Percentiles rank a stretch among this genome's conserved stretches.
These are phyloP conservation scores for Aureobasidium leucospermi DNA, from an alignment of 2,329 filamentous ascomycete genomes.

Conservation along the genomic window DNA sequence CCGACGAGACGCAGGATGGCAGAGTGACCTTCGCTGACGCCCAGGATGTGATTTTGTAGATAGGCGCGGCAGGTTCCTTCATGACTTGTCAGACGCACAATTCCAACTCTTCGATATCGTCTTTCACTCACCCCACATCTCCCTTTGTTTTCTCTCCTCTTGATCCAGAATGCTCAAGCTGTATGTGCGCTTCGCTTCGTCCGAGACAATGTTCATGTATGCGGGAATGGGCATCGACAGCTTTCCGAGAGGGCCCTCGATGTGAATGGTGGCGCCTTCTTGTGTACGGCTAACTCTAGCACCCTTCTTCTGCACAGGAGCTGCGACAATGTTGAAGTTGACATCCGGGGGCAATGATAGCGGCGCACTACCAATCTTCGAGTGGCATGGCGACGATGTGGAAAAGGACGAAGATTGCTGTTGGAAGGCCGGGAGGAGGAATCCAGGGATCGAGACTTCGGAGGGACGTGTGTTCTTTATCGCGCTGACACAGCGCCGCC, in stretches of 20 bases:
- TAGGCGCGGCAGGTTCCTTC: slow-evolving; percentile 83
- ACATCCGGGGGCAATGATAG: slow-evolving; percentile 80
- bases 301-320: slow-evolving; percentile 50
- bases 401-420: slow-evolving; percentile 56
- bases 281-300: slow-evolving; percentile 55
- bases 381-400: slow-evolving; percentile 56
- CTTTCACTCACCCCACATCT: slow-evolving; percentile 79
- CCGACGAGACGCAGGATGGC: slow-evolving; percentile 88
- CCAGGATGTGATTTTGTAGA: slow-evolving; percentile 81
- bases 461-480: slow-evolving; percentile 1
- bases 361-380: slow-evolving; percentile 78
- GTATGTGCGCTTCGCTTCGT: slow-evolving; percentile 56
- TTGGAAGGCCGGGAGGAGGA: slow-evolving; percentile 67
- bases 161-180: slow-evolving; percentile 63
- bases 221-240: slow-evolving; percentile 71
- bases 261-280: slow-evolving; percentile 60
- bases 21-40: slow-evolving; percentile 93
- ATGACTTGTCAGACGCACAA: slow-evolving; percentile 19
- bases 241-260: slow-evolving; percentile 75
- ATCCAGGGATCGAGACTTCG: slow-evolving; percentile 52
- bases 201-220: slow-evolving; percentile 66
- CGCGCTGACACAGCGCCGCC: slow-evolving; percentile 47
- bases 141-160: slow-evolving; percentile 65
- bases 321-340: slow-evolving; percentile 58
- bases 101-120: not conserved